Base-by-base conservation (phyloP, 192 early-diverging fungal species). In the Coemansia sp. region DNA sequence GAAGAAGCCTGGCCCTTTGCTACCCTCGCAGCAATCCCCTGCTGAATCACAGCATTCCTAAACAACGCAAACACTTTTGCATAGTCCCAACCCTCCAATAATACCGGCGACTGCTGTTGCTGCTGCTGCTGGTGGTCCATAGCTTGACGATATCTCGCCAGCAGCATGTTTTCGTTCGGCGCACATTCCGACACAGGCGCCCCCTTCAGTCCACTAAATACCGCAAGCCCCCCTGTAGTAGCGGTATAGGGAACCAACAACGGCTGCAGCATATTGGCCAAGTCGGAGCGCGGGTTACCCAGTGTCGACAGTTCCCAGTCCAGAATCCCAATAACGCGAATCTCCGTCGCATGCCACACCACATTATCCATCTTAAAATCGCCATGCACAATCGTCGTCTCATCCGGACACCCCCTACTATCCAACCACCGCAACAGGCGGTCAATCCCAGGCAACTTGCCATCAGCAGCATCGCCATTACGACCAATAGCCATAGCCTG, bases 301-400 rank as follows among this genome's bases (percentile, higher is more conserved):
- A 97, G 86, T 5, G 96, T 96, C 15, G 92, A 93, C 31, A 94
- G 65, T 85, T 95, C 89, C 94, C 97, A 97, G 73, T 96, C 97
- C 20, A 98, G 87, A 37, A 97, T 83, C 12, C 93, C 93, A 82
- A 97, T 92, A 5, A 97, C 89, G 3, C 71, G 63, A 20, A 90
- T 80, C 54, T 90, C 82, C 2, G 82, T 86, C 43, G 90, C 87
- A 68, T 98, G 91, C 85, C 92, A 96, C 0, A 87, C 77, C 45
- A 93, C 85, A 71, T 94, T 89, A 78, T 88, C 87, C 62, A 90
- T 86, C 75, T 96, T 97, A 79, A 88, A 98, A 68, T 98, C 97
- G 20, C 97, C 97, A 62, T 98, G 95, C 19, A 96, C 88, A 41
- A 98, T 80, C 5, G 93, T 91, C 0, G 91, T 88, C 54, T 90